Evolutionary conservation across 257 asterid genomes (phyloP).

Genomic region (Rubia yunnanensis): DNA sequence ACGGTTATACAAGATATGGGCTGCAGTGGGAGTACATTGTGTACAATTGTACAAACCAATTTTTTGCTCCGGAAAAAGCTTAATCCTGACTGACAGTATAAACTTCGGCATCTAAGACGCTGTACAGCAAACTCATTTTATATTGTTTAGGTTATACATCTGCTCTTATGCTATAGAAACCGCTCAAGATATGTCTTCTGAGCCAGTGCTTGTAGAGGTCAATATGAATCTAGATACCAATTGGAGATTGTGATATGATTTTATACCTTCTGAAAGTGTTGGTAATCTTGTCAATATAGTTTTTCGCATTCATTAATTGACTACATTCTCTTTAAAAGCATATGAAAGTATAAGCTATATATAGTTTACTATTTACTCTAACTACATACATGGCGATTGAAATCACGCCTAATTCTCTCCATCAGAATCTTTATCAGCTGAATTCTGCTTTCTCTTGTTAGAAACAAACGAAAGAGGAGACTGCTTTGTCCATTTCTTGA

Average conservation of each 20-base stretch:
- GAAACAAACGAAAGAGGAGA: slow-evolving; percentile 49
- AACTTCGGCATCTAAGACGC: background rate
- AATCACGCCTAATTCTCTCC: slow-evolving; percentile 21
- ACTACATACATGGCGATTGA: background rate
- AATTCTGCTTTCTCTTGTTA: slow-evolving; percentile 29
- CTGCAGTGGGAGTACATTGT: background rate
- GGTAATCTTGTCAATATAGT: background rate
- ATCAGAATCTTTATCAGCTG: slow-evolving; percentile 32
- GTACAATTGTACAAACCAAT: slow-evolving; percentile 1
- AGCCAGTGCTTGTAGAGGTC: slow-evolving; percentile 5
- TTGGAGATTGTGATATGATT: background rate
- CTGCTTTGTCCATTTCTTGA: slow-evolving; percentile 63
- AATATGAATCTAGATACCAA: background rate
- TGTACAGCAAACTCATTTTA: slow-evolving; percentile 17
- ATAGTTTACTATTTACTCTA: background rate
- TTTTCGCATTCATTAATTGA: background rate
- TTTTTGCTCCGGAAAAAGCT: slow-evolving; percentile 6
- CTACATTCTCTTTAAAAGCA: background rate
- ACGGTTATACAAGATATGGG: background rate
- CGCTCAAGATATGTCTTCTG: slow-evolving; percentile 2
- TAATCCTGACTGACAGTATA: background rate
- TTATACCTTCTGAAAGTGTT: no score
- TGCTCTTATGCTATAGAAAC: slow-evolving; percentile 1
- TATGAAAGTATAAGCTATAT: background rate
- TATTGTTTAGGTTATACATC: slow-evolving; percentile 8